These are phyloP conservation scores for Pichia cactophila DNA, from an alignment of 1,139 yeast species.

Conservation along the genomic window DNA sequence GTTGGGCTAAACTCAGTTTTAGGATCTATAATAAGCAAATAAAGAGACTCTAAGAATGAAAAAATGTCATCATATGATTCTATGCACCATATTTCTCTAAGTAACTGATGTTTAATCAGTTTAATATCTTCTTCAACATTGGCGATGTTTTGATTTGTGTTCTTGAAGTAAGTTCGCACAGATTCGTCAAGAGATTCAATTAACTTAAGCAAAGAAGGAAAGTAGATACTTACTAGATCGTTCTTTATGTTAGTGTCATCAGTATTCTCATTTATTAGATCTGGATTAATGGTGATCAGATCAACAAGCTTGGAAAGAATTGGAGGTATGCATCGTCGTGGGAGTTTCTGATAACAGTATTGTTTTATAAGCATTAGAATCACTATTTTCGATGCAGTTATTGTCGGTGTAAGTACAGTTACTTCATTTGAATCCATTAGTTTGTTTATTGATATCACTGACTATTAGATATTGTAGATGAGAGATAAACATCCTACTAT, in stretches of 20 bases:
- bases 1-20: background rate
- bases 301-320: slow-evolving; percentile 31
- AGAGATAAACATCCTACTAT: background rate
- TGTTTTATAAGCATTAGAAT: slow-evolving; percentile 32
- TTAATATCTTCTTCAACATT: slow-evolving; percentile 21
- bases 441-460: no score
- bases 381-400: slow-evolving; percentile 33
- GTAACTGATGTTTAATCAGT: slow-evolving; percentile 17
- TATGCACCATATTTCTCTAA: slow-evolving; percentile 21
- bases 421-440: slow-evolving; percentile 1
- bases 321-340: slow-evolving; percentile 30
- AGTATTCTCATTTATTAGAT: background rate
- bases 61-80: slow-evolving; percentile 27
- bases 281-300: slow-evolving; percentile 27
- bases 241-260: slow-evolving; percentile 9
- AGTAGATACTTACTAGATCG: slow-evolving; percentile 23
- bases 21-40: slow-evolving; percentile 23
- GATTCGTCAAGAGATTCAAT: slow-evolving; percentile 18
- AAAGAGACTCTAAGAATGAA: slow-evolving; percentile 21
- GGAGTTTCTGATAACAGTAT: slow-evolving; percentile 32
- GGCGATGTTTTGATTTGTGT: slow-evolving; percentile 1
- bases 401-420: slow-evolving; percentile 27
- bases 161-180: slow-evolving; percentile 10
- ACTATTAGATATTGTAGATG: no score
- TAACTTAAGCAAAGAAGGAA: slow-evolving; percentile 24